These are phyloP conservation scores for Cerioporus squamosus DNA, from an alignment of 1,284 basidiomycete species.

Conservation along the genomic window DNA sequence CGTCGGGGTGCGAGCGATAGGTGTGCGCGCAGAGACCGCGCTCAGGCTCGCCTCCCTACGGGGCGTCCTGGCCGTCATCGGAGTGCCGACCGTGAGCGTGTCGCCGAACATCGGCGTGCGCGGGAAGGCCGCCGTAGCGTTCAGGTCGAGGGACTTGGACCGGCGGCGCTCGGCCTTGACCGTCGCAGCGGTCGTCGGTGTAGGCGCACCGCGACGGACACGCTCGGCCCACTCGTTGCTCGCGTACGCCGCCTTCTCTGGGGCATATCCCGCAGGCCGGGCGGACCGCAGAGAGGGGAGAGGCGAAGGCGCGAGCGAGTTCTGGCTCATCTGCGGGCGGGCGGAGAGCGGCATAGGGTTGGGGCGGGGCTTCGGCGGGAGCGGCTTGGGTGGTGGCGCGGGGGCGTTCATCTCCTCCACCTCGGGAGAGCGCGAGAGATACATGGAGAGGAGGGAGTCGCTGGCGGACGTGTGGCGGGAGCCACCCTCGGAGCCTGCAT, in stretches of 20 bases:
- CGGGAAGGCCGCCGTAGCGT: conserved; percentile 1
- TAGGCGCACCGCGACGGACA: conserved; percentile 22
- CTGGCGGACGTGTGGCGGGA: conserved; percentile 16
- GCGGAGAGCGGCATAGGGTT: conserved; percentile 20
- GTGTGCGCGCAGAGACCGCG: conserved; percentile 16
- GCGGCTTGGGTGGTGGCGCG: conserved; percentile 17
- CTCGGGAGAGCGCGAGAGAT: conserved; percentile 27
- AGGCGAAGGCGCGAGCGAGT: conserved; percentile 18
- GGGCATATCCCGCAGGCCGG: conserved; percentile 7
- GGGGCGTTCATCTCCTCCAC: conserved; percentile 18
- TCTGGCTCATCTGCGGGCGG: conserved; percentile 14
- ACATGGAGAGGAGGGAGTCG: conserved; percentile 38
- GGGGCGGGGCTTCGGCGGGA: conserved; percentile 13
- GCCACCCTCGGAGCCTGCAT: not conserved
- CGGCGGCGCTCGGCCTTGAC: conserved; percentile 25
- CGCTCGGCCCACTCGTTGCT: conserved; percentile 29
- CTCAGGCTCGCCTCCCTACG: conserved; percentile 15
- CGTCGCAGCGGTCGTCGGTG: conserved; percentile 12
- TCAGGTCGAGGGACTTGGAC: conserved; percentile 29
- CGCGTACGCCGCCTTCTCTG: conserved; percentile 19
- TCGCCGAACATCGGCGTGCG: conserved; percentile 19
- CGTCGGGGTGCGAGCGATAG: conserved; percentile 1
- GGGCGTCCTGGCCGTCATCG: conserved; percentile 3
- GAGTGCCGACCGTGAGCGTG: not conserved
- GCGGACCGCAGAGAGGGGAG: conserved; percentile 17